Evolutionary conservation across 495 filamentous ascomycete genomes (phyloP), one percentile per base, ranked within the genome.

Genomic region (Penicillium paradoxum): DNA sequence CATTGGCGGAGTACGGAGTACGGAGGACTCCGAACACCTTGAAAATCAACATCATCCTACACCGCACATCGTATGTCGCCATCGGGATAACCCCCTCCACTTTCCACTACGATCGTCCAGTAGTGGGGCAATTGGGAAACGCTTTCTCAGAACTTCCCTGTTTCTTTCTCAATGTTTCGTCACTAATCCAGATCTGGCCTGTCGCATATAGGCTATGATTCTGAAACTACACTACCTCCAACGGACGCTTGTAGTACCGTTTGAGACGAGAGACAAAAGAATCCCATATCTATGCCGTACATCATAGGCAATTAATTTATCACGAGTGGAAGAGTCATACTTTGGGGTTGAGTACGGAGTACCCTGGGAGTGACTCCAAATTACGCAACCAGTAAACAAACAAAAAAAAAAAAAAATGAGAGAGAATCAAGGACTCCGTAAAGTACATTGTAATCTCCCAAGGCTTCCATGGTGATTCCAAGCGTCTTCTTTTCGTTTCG

Each of bases 381-480:
- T 30, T 33, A 41, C n/a, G 30, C 34, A 29, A 32, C n/a, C n/a
- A n/a, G n/a, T n/a, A n/a, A n/a, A n/a, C n/a, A n/a, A n/a, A 37
- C 34, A 37, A 41, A 21, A n/a, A 39, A 2, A 29, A 49, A 30
- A 5, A 14, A 29, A 17, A 30, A 14, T 11, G 24, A 45, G 8
- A 30, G 10, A 9, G 32, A 19, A 29, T 32, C n/a, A 13, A 19
- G 14, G n/a, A 34, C n/a, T n/a, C n/a, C n/a, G n/a, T n/a, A 15
- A 27, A 36, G 14, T 38, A 39, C 38, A 29, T 37, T 29, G 15
- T 37, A 45, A 48, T 34, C 43, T 24, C n/a, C 10, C 24, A 18
- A 24, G 47, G 42, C 53, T 50, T 67, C 65, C 58, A 64, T 45
- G 49, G 48, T 51, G 58, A 59, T 71, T 70, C 65, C 51, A 70